phyloP scores from a whole-genome alignment of 352 stramenopile genomes.

The Achlya hypogyna region DNA sequence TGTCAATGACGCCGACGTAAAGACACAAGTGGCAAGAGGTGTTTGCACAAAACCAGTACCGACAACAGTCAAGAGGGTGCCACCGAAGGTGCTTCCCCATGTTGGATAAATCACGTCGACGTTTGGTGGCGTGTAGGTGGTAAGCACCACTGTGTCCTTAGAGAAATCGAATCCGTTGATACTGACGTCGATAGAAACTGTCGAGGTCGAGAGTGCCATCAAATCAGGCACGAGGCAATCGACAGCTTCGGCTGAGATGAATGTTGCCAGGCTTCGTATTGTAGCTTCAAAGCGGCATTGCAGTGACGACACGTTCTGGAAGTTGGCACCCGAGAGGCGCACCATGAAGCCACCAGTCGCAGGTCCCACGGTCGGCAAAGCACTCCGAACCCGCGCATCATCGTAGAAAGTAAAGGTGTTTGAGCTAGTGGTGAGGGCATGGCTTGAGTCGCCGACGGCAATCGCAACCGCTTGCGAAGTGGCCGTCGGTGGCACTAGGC shows the following conservation, averaged over 20 bases:
- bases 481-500: background rate
- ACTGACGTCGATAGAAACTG: background rate
- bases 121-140: background rate
- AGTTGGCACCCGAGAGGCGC: background rate
- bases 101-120: background rate
- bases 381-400: background rate
- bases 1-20: background rate
- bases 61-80: conserved; percentile 4
- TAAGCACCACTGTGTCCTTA: background rate
- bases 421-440: no score
- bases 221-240: conserved; percentile 1
- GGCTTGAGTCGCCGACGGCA: background rate
- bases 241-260: background rate
- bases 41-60: conserved; percentile 2
- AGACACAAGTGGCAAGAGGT: background rate
- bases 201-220: background rate
- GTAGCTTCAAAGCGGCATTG: background rate
- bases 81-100: background rate
- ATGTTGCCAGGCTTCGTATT: background rate
- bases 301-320: conserved; percentile 2
- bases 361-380: background rate
- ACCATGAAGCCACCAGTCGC: background rate
- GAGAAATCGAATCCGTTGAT: conserved; percentile 12
- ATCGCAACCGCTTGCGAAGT: background rate
- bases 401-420: background rate